Conservation (phyloP, 805 yeast species). For the Saccharomycopsis schoenii region DNA sequence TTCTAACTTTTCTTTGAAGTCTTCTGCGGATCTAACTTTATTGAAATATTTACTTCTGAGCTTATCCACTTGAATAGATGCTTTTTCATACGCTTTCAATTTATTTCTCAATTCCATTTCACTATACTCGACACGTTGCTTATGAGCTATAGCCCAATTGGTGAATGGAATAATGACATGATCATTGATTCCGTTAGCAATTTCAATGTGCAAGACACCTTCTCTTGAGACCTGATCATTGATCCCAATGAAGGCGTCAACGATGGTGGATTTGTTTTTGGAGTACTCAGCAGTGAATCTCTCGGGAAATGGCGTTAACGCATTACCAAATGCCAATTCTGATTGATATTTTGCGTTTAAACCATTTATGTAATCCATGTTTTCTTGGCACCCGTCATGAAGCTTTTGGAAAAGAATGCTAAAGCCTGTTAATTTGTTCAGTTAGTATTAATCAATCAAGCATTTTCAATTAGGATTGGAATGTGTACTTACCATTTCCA, state of each 20-base stretch:
- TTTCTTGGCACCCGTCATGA: conserved; percentile 45
- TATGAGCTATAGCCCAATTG: conserved; percentile 68
- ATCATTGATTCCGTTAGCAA: conserved; percentile 50
- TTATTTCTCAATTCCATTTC: conserved; percentile 43
- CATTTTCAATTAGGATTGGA: background rate
- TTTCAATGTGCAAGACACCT: conserved; percentile 47
- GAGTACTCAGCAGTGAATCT: conserved; percentile 29
- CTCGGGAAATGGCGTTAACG: conserved; percentile 33
- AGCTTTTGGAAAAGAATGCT: conserved; percentile 42
- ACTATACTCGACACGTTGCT: conserved; percentile 52
- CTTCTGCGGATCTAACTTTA: conserved; percentile 67
- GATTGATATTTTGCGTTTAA: conserved; percentile 64
- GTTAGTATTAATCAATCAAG: background rate
- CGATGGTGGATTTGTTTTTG: conserved; percentile 48
- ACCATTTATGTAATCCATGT: conserved; percentile 54
- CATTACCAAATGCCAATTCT: conserved; percentile 56
- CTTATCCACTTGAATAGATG: conserved; percentile 38
- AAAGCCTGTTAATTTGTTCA: conserved; percentile 28
- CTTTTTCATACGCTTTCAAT: conserved; percentile 41
- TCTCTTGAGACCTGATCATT: conserved; percentile 45
- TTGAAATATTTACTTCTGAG: conserved; percentile 62
- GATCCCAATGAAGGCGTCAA: conserved; percentile 53
- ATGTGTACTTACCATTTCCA: conserved; percentile 31
- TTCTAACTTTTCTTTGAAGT: conserved; percentile 41
- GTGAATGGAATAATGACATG: conserved; percentile 62